Evolutionary conservation across 305 asterid genomes (phyloP).

Genomic region (Fraxinus baroniana): DNA sequence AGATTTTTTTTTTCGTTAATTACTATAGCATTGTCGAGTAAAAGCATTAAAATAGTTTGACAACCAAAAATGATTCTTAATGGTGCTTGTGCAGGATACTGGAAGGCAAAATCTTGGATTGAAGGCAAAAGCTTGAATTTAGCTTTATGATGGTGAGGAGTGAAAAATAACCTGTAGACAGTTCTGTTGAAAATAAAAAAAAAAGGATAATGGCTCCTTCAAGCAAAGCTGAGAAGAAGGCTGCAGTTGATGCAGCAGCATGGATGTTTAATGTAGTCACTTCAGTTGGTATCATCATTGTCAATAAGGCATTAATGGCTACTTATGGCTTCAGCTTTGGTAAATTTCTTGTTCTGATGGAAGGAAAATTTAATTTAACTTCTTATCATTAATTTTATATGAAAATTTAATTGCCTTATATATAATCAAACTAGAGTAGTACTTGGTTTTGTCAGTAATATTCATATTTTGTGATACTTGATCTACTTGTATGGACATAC

Average conservation of each 20-base stretch:
- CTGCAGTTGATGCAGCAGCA: constrained; percentile 20
- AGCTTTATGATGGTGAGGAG: constrained; percentile 29
- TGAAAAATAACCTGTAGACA: constrained; percentile 11
- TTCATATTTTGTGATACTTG: not conserved
- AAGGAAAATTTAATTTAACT: not conserved
- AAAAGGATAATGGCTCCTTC: constrained; percentile 56
- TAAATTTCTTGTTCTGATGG: not conserved
- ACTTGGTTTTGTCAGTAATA: not conserved
- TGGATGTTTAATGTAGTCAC: not conserved
- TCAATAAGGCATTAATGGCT: not conserved
- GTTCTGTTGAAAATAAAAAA: not conserved
- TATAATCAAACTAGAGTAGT: not conserved
- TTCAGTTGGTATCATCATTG: not conserved
- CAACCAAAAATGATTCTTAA: not conserved
- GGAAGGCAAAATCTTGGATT: constrained; percentile 11
- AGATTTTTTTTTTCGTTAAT: not conserved
- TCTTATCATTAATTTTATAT: not conserved
- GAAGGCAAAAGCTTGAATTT: constrained; percentile 1
- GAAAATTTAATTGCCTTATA: not conserved
- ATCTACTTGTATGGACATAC: not conserved
- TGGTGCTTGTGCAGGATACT: constrained; percentile 22
- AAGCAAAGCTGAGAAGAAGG: constrained; percentile 74
- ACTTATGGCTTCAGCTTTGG: not conserved
- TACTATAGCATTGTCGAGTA: not conserved
- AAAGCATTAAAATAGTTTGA: not conserved